Evolutionary conservation across 179 eudicot genomes (phyloP).

Genomic region (Spergularia azorica): DNA sequence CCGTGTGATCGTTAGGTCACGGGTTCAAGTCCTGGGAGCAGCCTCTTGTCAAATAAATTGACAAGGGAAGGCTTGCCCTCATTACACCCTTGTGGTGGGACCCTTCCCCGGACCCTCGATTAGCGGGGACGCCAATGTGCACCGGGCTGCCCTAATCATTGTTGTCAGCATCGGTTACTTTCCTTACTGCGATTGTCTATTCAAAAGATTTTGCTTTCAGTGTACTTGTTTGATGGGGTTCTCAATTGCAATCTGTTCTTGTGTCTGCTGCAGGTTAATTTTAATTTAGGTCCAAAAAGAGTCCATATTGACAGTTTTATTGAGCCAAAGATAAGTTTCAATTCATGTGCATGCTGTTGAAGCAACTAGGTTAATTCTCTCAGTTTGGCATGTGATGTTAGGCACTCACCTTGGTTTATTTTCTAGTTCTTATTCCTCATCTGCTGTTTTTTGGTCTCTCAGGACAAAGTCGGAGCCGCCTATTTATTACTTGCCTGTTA

Average conservation of each 20-base stretch:
- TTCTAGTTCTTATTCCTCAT: slow-evolving; percentile 31
- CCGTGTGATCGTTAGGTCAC: too few relatives aligned
- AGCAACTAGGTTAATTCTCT: slow-evolving; percentile 49
- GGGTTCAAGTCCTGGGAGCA: too few relatives aligned
- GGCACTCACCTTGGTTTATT: slow-evolving; percentile 27
- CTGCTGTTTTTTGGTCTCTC: slow-evolving; percentile 40
- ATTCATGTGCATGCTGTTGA: slow-evolving; percentile 67
- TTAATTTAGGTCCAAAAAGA: slow-evolving; percentile 90
- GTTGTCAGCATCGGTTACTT: neutral
- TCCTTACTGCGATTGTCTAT: too few relatives aligned
- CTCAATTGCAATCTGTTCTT: neutral
- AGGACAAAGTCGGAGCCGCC: slow-evolving; percentile 96
- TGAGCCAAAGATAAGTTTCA: slow-evolving; percentile 99
- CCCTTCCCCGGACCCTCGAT: too few relatives aligned
- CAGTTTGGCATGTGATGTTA: slow-evolving; percentile 41
- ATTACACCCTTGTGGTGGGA: too few relatives aligned
- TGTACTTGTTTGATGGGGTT: slow-evolving; percentile 1
- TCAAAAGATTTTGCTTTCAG: too few relatives aligned
- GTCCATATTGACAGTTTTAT: slow-evolving; percentile 98
- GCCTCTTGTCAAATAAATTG: too few relatives aligned
- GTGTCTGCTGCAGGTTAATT: slow-evolving; percentile 75
- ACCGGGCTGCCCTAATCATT: slow-evolving; percentile 13
- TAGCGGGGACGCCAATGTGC: too few relatives aligned
- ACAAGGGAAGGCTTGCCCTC: too few relatives aligned
- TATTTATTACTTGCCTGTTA: slow-evolving; percentile 63